Percentiles rank a stretch among this genome's conserved stretches.
Conservation (phyloP, 1,284 basidiomycete genomes). For the Malassezia restricta region DNA sequence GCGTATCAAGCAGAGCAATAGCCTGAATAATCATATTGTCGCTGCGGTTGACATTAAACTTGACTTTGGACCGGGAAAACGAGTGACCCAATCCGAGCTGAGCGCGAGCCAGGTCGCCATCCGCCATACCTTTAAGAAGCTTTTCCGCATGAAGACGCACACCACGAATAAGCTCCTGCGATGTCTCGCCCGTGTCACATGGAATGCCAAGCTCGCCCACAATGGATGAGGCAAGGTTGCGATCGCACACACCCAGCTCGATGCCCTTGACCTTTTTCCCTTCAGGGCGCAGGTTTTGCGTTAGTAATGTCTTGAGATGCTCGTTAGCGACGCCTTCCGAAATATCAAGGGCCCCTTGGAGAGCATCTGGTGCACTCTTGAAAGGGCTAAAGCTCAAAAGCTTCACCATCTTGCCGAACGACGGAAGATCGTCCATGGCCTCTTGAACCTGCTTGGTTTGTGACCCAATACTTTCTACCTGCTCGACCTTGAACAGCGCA, state of each 20-base stretch:
- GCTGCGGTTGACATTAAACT: slow-evolving; percentile 94
- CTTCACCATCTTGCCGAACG: slow-evolving; percentile 88
- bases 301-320: slow-evolving; percentile 71
- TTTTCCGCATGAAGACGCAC: slow-evolving; percentile 84
- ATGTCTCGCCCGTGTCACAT: slow-evolving; percentile 76
- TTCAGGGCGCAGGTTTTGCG: slow-evolving; percentile 70
- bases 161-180: slow-evolving; percentile 81
- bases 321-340: slow-evolving; percentile 89
- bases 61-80: slow-evolving; percentile 89
- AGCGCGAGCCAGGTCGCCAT: slow-evolving; percentile 78
- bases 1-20: slow-evolving; percentile 91
- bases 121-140: slow-evolving; percentile 71
- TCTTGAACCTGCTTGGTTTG: slow-evolving; percentile 72
- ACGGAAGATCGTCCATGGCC: slow-evolving; percentile 58
- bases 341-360: slow-evolving; percentile 92
- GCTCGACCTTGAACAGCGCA: slow-evolving; percentile 79
- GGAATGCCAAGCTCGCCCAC: slow-evolving; percentile 64
- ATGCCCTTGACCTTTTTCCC: slow-evolving; percentile 64
- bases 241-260: slow-evolving; percentile 71
- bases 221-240: slow-evolving; percentile 66
- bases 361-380: slow-evolving; percentile 83
- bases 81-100: slow-evolving; percentile 87
- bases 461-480: slow-evolving; percentile 78
- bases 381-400: slow-evolving; percentile 87
- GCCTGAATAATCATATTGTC: slow-evolving; percentile 99